phyloP scores from a whole-genome alignment of 768 basidiomycete genomes.

The Suillus brevipes region DNA sequence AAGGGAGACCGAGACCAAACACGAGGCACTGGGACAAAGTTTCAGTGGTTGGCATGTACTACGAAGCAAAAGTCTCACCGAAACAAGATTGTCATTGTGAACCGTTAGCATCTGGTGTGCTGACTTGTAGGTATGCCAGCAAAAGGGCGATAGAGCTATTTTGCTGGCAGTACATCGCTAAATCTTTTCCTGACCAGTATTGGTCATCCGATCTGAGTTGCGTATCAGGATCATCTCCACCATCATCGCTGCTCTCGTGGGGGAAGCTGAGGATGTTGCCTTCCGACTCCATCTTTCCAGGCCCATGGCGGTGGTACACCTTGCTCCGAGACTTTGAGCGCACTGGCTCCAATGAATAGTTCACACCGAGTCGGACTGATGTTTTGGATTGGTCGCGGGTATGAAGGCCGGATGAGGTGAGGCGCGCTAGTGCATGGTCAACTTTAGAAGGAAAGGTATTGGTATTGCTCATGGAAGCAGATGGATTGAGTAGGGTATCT shows the following conservation, averaged over 20 bases:
- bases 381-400: slow-evolving; percentile 11
- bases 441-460: slow-evolving; percentile 29
- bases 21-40: slow-evolving; percentile 17
- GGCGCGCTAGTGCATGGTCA: slow-evolving; percentile 37
- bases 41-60: not conserved
- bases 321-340: slow-evolving; percentile 74
- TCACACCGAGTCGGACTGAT: slow-evolving; percentile 3
- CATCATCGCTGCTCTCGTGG: slow-evolving; percentile 32
- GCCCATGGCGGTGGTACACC: slow-evolving; percentile 62
- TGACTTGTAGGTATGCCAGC: slow-evolving; percentile 61
- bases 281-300: slow-evolving; percentile 65
- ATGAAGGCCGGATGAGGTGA: slow-evolving; percentile 15
- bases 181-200: slow-evolving; percentile 78
- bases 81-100: slow-evolving; percentile 21
- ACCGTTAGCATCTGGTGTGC: slow-evolving; percentile 39
- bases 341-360: slow-evolving; percentile 40
- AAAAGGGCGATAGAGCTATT: slow-evolving; percentile 84
- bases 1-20: slow-evolving; percentile 31
- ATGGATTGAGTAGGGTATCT: slow-evolving; percentile 67
- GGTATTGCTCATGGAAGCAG: slow-evolving; percentile 18
- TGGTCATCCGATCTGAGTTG: slow-evolving; percentile 45
- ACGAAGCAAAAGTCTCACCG: slow-evolving; percentile 22
- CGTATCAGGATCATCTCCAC: slow-evolving; percentile 30
- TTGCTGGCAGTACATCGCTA: slow-evolving; percentile 83
- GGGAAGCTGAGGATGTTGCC: slow-evolving; percentile 28